Percentiles rank a stretch among this genome's conserved stretches.
phyloP scores from a whole-genome alignment of 129 eudicot genomes.

The Helichrysum umbraculigerum region DNA sequence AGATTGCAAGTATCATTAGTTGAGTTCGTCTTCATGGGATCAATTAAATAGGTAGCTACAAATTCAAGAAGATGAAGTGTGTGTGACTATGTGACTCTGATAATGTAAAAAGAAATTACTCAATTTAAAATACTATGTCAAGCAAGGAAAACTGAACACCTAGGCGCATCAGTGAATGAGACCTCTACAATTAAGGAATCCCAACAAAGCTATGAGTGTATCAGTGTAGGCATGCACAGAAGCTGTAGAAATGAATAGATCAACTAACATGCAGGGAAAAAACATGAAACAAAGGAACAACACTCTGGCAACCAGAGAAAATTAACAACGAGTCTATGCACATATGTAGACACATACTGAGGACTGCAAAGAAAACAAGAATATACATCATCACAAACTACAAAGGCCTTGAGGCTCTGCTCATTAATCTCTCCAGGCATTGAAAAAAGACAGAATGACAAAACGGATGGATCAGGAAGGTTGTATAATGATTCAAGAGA shows the following conservation, averaged over 20 bases:
- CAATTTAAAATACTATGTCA: too few relatives aligned
- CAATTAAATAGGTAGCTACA: neutral
- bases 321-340: neutral
- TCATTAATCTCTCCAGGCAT: too few relatives aligned
- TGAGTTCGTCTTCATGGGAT: neutral
- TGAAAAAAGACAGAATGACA: too few relatives aligned
- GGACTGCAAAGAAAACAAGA: neutral
- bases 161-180: too few relatives aligned
- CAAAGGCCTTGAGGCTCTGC: too few relatives aligned
- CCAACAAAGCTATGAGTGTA: too few relatives aligned
- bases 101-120: too few relatives aligned
- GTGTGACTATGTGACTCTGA: too few relatives aligned
- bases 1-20: neutral
- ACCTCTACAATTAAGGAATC: too few relatives aligned
- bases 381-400: too few relatives aligned
- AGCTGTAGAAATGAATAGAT: neutral
- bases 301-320: neutral
- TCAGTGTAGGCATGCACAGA: neutral
- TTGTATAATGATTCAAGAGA: neutral
- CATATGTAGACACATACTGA: neutral
- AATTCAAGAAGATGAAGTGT: neutral
- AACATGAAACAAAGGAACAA: neutral
- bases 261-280: neutral
- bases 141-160: too few relatives aligned
- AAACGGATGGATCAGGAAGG: neutral